A percentile compares a stretch with the other conserved stretches of the same genome.
phyloP scores from a whole-genome alignment of 2,329 filamentous ascomycete species.

The Leptoxyphium fumago region DNA sequence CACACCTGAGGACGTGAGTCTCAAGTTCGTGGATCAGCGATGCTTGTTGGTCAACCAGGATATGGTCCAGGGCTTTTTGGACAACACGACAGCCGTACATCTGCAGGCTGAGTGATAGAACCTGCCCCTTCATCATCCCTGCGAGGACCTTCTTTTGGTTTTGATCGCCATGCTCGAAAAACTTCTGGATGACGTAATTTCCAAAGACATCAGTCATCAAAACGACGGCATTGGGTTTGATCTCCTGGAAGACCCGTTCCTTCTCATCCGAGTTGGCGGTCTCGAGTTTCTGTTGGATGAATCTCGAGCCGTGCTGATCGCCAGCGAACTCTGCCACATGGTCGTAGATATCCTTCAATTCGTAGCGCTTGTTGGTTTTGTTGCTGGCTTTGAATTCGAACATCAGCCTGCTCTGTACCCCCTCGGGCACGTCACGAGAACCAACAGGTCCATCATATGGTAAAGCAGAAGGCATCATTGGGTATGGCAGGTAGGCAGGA shows the following conservation, averaged over 20 bases:
- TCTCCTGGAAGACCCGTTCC: conserved; percentile 75
- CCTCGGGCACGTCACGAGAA: conserved; percentile 40
- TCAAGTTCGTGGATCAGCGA: conserved; percentile 72
- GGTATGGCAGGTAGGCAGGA: conserved; percentile 21
- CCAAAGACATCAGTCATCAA: conserved; percentile 95
- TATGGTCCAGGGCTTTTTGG: conserved; percentile 85
- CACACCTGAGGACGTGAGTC: conserved; percentile 57
- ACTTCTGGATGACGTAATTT: conserved; percentile 96
- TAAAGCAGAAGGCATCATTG: conserved; percentile 22
- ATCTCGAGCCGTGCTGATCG: conserved; percentile 87
- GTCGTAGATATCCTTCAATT: conserved; percentile 76
- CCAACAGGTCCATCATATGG: conserved; percentile 26
- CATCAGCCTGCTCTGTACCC: conserved; percentile 55
- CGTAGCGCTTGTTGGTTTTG: conserved; percentile 61
- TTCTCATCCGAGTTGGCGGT: conserved; percentile 93
- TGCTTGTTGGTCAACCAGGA: conserved; percentile 82
- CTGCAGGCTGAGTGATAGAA: conserved; percentile 65
- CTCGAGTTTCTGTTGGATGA: conserved; percentile 86
- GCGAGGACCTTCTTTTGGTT: conserved; percentile 80
- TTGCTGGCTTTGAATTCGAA: conserved; percentile 65
- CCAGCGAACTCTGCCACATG: conserved; percentile 90
- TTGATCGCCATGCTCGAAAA: conserved; percentile 92
- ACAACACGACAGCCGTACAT: conserved; percentile 94
- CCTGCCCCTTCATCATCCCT: conserved; percentile 73
- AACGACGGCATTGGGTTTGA: conserved; percentile 68